Evolutionary conservation across 2,329 filamentous ascomycete species (phyloP).

Genomic region (Penicillium sp.): DNA sequence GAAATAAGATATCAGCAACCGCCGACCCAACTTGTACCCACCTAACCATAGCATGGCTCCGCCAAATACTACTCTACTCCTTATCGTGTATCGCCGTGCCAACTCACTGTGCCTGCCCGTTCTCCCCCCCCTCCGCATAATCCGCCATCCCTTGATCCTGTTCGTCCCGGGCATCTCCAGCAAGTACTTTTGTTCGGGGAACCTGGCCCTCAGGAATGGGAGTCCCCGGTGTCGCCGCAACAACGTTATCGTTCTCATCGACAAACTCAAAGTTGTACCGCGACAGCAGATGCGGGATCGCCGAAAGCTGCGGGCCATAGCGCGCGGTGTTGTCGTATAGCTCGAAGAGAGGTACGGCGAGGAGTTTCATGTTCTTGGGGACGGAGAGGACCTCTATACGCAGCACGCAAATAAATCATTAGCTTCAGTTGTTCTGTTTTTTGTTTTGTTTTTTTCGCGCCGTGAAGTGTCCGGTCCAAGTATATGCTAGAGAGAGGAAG

Average conservation of each 20-base stretch:
- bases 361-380: slow-evolving; percentile 99
- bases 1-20: neutral
- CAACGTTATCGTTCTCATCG: slow-evolving; percentile 87
- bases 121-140: slow-evolving; percentile 29
- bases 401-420: neutral
- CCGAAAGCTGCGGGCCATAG: slow-evolving; percentile 94
- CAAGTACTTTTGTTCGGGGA: slow-evolving; percentile 69
- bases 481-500: neutral
- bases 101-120: slow-evolving; percentile 25
- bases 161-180: slow-evolving; percentile 47
- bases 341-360: slow-evolving; percentile 95
- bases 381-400: slow-evolving; percentile 85
- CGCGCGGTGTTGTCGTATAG: slow-evolving; percentile 96
- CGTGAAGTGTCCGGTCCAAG: neutral
- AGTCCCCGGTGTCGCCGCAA: slow-evolving; percentile 79
- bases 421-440: neutral
- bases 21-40: neutral
- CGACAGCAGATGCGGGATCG: slow-evolving; percentile 92
- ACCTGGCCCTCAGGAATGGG: slow-evolving; percentile 62
- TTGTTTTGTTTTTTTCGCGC: neutral
- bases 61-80: neutral
- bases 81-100: neutral
- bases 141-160: slow-evolving; percentile 46
- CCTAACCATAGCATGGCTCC: neutral
- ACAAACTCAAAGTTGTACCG: slow-evolving; percentile 98